Evolutionary conservation across 371 early-diverging fungal species (phyloP), one percentile per base, ranked within the genome.

Genomic region (Hamiltosporidium magnivora): DNA sequence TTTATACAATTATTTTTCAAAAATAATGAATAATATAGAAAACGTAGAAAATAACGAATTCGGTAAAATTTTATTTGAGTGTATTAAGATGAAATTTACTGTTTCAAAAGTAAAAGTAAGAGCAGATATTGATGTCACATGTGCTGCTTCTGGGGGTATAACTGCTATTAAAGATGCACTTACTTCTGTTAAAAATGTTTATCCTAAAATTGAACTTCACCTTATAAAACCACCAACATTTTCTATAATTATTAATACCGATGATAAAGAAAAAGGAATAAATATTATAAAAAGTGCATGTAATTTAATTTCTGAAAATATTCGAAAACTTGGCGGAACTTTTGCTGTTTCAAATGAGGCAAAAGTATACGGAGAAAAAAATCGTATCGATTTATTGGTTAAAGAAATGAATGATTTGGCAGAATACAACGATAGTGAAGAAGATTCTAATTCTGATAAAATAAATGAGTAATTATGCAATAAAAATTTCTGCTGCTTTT

Each of bases 61-160:
- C 60, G 69, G 68, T 44, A 69, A 63, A 14, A 3, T 77, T 12
- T 62, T 79, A 39, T 68, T 69, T 46, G 64, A 72, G 11, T 46
- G 72, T 11, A 72, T 80, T 25, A 68, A 73, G 61, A 60, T 71
- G 46, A 67, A 75, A 54, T 77, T 77, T 61, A 62, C 68, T 41
- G 69, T 74, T 11, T 63, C 68, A 6, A 72, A 69, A 46, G 64
- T 68, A 41, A 78, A 76, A 61, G 74, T 79, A 1, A 44, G 77
- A 60, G 79, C 78, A 41, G 81, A 80, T 69, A 68, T 76, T 36
- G 79, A 80, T 54, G 74, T 76, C 6, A 67, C 68, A 42, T 79
- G 80, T 64, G 54, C 66, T 52, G 52, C 61, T 44, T 60, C 58
- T 42, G 67, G 69, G 36, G 81, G 81, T 1, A 66, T 80, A 3